Percentiles rank a stretch among this genome's conserved stretches.
Conservation (phyloP, 2,329 filamentous ascomycete genomes). For the Endocalyx cinctus region DNA sequence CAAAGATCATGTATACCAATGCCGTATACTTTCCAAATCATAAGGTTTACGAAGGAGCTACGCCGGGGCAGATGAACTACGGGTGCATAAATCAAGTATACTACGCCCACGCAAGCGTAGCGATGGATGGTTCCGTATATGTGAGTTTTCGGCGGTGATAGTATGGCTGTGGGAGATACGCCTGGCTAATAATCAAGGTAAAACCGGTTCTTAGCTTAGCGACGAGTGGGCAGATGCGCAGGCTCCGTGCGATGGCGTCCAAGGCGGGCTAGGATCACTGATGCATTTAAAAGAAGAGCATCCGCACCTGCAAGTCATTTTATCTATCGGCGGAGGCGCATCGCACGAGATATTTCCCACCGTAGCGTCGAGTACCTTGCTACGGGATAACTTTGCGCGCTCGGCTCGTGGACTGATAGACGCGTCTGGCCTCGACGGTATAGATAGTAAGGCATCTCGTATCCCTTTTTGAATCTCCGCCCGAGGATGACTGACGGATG, state of each 20-base stretch:
- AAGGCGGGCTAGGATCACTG: constrained; percentile 69
- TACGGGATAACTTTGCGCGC: constrained; percentile 65
- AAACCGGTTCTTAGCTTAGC: constrained; percentile 60
- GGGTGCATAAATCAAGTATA: constrained; percentile 76
- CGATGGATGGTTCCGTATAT: constrained; percentile 68
- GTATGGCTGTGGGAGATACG: background rate
- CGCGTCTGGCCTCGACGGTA: constrained; percentile 66
- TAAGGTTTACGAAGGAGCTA: constrained; percentile 67
- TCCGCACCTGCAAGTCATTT: constrained; percentile 65
- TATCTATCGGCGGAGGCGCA: constrained; percentile 68
- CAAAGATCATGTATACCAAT: constrained; percentile 59
- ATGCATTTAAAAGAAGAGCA: constrained; percentile 68
- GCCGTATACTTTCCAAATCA: constrained; percentile 83
- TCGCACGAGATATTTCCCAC: constrained; percentile 63
- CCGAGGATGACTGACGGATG: too few relatives aligned
- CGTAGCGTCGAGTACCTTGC: constrained; percentile 57
- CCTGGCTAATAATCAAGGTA: constrained; percentile 1
- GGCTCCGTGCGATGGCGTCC: constrained; percentile 66
- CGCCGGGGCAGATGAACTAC: constrained; percentile 69
- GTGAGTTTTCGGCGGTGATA: constrained; percentile 42
- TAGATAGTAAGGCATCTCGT: constrained; percentile 77
- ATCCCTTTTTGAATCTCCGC: too few relatives aligned
- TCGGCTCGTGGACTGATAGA: constrained; percentile 65
- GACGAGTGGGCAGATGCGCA: constrained; percentile 74
- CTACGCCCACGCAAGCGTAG: constrained; percentile 76